Conservation (phyloP, 257 asterid species). For the Solanum ahanhuiri region DNA sequence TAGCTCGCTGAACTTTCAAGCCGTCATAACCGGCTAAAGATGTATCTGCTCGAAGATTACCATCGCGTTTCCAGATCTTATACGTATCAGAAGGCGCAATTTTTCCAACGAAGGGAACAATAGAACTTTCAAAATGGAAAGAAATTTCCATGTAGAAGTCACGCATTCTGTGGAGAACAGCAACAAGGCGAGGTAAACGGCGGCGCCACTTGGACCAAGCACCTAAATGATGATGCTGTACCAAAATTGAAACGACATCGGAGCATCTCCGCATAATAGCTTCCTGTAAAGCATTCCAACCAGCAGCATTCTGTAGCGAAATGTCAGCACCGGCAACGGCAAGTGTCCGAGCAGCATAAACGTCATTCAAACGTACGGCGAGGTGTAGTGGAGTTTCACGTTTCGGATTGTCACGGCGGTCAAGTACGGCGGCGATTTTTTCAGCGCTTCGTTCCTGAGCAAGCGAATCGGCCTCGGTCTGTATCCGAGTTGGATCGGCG, state of each 20-base stretch:
- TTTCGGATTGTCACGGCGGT: constrained; percentile 68
- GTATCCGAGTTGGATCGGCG: constrained; percentile 35
- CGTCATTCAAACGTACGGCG: constrained; percentile 81
- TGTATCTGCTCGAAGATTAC: constrained; percentile 85
- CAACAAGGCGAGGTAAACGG: constrained; percentile 75
- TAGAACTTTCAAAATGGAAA: constrained; percentile 89
- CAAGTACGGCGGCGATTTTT: constrained; percentile 53
- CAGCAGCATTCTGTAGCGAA: constrained; percentile 82
- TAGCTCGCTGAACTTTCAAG: constrained; percentile 83
- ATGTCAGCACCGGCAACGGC: constrained; percentile 78
- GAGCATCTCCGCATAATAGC: constrained; percentile 75
- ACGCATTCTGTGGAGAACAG: constrained; percentile 76
- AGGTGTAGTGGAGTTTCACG: constrained; percentile 88
- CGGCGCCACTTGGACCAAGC: constrained; percentile 98
- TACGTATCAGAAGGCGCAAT: constrained; percentile 95
- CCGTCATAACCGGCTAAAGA: constrained; percentile 94
- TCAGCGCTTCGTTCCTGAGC: constrained; percentile 57
- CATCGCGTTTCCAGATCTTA: constrained; percentile 94
- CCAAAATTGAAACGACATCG: constrained; percentile 53
- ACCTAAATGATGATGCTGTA: constrained; percentile 67
- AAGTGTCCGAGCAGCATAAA: constrained; percentile 43
- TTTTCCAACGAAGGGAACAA: constrained; percentile 84
- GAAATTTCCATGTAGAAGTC: constrained; percentile 96
- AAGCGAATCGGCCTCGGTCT: constrained; percentile 54
- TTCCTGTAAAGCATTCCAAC: constrained; percentile 90